Evolutionary conservation across 352 stramenopile species (phyloP), one percentile per base, ranked within the genome.

Genomic region (Phytopythium chamaehyphon): DNA sequence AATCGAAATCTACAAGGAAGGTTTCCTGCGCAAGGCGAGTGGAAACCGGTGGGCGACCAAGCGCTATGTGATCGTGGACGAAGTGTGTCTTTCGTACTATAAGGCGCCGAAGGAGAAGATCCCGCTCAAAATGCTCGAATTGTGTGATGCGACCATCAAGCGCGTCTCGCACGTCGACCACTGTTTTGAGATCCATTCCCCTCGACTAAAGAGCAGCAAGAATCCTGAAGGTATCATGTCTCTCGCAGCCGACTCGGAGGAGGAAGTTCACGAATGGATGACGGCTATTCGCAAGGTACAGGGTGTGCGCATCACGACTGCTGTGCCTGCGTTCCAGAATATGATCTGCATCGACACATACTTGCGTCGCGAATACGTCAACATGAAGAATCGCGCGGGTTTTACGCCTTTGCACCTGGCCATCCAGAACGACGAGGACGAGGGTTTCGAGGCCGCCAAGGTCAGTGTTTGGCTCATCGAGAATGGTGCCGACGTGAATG

Each of bases 261-360:
- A 88, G 35, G 81, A 92, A 39, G 81, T 93, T 14, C 83, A 93
- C 47, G 81, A 93, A 47, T 95, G 85, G 85, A 95, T 95, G 85
- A 56, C 73, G 3, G 85, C 85, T 10, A 90, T 91, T 46, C 80
- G 85, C 44, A 90, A 93, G 59, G 83, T 97, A 14, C 75, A 76
- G 10, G 77, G 83, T 7, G 83, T 95, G 26, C 85, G 85, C 45
- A 73, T 92, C 42, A 73, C 71, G 23, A 95, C 83, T 28, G 73
- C 77, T 8, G 74, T 60, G 14, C 69, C 78, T 44, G 72, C 83
- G 6, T 91, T 86, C 57, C 81, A 91, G 58, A 90, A 92, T 51
- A 95, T 95, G 85, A 95, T 95, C 55, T 96, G 84, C 61, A 84
- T 97, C 49, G 83, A 97, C 64, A 83, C 69, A 33, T 62, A 60